Base-by-base conservation (phyloP, 2,329 filamentous ascomycete genomes). In the Sporothrix brunneoviolacea region DNA sequence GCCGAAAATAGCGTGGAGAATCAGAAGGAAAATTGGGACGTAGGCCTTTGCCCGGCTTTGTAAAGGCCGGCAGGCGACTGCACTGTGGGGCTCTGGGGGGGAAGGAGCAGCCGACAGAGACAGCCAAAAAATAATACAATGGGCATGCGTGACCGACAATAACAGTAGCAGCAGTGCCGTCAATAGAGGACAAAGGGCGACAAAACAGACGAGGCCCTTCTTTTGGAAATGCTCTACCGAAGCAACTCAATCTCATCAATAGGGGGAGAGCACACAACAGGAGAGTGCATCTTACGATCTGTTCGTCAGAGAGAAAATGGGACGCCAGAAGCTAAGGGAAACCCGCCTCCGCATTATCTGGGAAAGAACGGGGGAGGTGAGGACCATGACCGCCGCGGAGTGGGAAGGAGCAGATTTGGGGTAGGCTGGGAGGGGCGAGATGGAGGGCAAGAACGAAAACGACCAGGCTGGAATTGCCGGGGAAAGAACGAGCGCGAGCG, bases 11-110 rank as follows among this genome's bases (percentile, higher is more conserved):
- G 33, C 33, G 40, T 32, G 48, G 35, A 46, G 44, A 32, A 42
- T 51, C 50, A 42, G 50, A 42, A 47, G 37, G 50, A 51, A 47
- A 47, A 46, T 46, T 36, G 24, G 30, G 38, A 27, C 16, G 49
- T 8, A 40, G 40, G n/a, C n/a, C n/a, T n/a, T n/a, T n/a, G n/a
- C n/a, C n/a, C n/a, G n/a, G n/a, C n/a, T n/a, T n/a, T 43, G 30
- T 24, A 48, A 21, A 18, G 21, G 32, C 16, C 24, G 33, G 28
- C 16, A 37, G 24, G 21, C 22, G 43, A 33, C 27, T 16, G 33
- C 12, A 21, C 22, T 38, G 42, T 40, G 42, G 36, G 41, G 19
- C 9, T 16, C 24, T 13, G 30, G 40, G 30, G 42, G 48, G 36
- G 41, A 45, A 51, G 36, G 41, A 35, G 28, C 41, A 19, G 21